These are phyloP conservation scores for Penicillium fuscoglaucum DNA, from an alignment of 2,329 filamentous ascomycete species.

Conservation along the genomic window DNA sequence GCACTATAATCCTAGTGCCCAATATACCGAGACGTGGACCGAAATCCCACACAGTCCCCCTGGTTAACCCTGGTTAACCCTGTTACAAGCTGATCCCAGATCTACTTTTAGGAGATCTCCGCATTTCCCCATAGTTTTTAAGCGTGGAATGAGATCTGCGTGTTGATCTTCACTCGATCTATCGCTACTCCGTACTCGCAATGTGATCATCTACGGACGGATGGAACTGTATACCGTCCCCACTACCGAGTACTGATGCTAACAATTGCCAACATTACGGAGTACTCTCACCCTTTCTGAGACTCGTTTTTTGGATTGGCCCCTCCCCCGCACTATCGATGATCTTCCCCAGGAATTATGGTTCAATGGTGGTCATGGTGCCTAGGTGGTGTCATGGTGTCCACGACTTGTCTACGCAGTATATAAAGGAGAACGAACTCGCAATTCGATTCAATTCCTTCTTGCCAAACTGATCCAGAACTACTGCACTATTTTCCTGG, in stretches of 20 bases:
- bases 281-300: neutral
- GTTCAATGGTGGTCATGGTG: neutral
- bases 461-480: no score
- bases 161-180: slow-evolving; percentile 4
- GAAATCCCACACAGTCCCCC: no score
- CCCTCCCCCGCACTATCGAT: neutral
- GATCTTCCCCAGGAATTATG: neutral
- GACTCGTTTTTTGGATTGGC: slow-evolving; percentile 1
- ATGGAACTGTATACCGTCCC: neutral
- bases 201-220: slow-evolving; percentile 1
- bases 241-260: neutral
- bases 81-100: no score
- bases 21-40: neutral
- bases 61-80: no score
- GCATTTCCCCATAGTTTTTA: slow-evolving; percentile 1
- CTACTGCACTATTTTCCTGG: no score
- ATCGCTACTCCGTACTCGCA: neutral
- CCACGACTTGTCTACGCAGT: no score
- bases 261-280: neutral
- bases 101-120: neutral
- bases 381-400: neutral
- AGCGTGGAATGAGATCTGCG: neutral
- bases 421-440: no score
- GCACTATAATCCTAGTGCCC: neutral
- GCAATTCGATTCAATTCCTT: no score